Percentiles rank a stretch among this genome's conserved stretches.
Evolutionary conservation across 2,329 filamentous ascomycete species (phyloP).

Genomic region (Pochonia chlamydosporia): DNA sequence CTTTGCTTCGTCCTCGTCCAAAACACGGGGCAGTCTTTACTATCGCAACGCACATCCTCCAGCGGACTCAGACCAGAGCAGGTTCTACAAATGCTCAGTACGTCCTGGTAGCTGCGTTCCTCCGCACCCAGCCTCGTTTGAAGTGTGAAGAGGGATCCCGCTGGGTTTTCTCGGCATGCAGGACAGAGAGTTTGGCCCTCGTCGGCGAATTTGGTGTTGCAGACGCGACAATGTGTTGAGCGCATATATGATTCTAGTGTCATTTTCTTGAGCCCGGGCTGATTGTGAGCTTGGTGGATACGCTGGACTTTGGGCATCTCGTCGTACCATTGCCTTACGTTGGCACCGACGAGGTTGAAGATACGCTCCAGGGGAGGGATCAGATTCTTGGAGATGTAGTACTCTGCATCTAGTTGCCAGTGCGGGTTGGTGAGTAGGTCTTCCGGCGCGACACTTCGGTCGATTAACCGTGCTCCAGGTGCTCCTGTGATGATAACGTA

Average conservation of each 20-base stretch:
- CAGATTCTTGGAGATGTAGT: conserved; percentile 94
- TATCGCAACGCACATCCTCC: conserved; percentile 82
- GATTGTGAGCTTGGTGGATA: conserved; percentile 38
- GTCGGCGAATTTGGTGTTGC: conserved; percentile 32
- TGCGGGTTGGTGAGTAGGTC: conserved; percentile 71
- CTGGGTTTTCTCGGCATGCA: conserved; percentile 47
- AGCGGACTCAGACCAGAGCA: conserved; percentile 69
- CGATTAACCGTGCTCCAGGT: conserved; percentile 77
- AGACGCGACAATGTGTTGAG: conserved; percentile 72
- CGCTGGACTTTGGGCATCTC: conserved; percentile 92
- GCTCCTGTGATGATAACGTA: conserved; percentile 90
- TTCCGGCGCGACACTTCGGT: conserved; percentile 86
- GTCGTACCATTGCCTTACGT: conserved; percentile 86
- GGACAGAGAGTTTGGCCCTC: conserved; percentile 46
- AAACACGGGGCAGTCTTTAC: conserved; percentile 87
- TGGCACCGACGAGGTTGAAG: conserved; percentile 92
- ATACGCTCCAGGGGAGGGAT: conserved; percentile 94
- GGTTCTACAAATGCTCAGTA: conserved; percentile 69
- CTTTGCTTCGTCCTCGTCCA: conserved; percentile 67
- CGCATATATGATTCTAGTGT: conserved; percentile 95
- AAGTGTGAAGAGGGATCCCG: conserved; percentile 58
- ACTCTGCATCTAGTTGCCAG: conserved; percentile 82
- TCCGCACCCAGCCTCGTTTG: conserved; percentile 54
- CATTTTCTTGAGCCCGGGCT: conserved; percentile 42
- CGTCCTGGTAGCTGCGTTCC: conserved; percentile 57